A percentile compares a stretch with the other conserved stretches of the same genome.
Evolutionary conservation across 2,329 filamentous ascomycete genomes (phyloP).

Genomic region (Fusarium decemcellulare): DNA sequence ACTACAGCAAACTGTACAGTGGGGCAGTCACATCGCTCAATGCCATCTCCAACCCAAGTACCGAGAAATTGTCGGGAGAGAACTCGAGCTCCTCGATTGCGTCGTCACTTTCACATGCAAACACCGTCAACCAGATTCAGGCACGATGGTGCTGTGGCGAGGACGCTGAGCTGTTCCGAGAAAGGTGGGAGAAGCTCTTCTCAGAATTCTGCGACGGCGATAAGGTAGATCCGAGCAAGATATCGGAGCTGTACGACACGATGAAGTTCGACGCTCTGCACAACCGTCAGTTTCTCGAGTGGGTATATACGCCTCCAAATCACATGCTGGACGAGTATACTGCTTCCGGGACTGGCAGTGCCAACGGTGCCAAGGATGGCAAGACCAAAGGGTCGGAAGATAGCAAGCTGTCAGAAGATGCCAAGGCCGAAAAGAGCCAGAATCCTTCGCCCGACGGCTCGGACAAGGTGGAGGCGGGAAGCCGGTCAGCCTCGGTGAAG

Average conservation of each 20-base stretch:
- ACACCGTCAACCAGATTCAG: conserved; percentile 80
- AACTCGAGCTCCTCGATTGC: conserved; percentile 59
- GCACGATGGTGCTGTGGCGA: conserved; percentile 96
- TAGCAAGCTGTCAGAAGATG: conserved; percentile 54
- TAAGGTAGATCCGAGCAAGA: conserved; percentile 98
- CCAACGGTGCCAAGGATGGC: conserved; percentile 57
- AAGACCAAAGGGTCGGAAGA: conserved; percentile 61
- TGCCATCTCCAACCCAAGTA: conserved; percentile 66
- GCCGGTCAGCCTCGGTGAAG: conserved; percentile 54
- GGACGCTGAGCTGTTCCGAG: conserved; percentile 93
- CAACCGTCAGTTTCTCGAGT: conserved; percentile 96
- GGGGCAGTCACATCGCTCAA: conserved; percentile 75
- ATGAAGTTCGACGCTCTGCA: conserved; percentile 99
- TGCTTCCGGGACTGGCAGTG: conserved; percentile 54
- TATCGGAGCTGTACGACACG: conserved; percentile 97
- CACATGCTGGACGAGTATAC: conserved; percentile 79
- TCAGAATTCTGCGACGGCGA: conserved; percentile 96
- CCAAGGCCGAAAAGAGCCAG: conserved; percentile 49
- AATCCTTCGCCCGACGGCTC: conserved; percentile 51
- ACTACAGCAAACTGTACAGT: conserved; percentile 85
- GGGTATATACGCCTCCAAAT: conserved; percentile 93
- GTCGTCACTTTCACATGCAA: conserved; percentile 71
- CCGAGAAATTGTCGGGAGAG: conserved; percentile 61
- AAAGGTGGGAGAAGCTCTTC: conserved; percentile 99
- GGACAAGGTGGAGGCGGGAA: conserved; percentile 58